Percentiles rank a stretch among this genome's conserved stretches.
Conservation (phyloP, 2,329 filamentous ascomycete species). For the Drechslerella stenobrocha region DNA sequence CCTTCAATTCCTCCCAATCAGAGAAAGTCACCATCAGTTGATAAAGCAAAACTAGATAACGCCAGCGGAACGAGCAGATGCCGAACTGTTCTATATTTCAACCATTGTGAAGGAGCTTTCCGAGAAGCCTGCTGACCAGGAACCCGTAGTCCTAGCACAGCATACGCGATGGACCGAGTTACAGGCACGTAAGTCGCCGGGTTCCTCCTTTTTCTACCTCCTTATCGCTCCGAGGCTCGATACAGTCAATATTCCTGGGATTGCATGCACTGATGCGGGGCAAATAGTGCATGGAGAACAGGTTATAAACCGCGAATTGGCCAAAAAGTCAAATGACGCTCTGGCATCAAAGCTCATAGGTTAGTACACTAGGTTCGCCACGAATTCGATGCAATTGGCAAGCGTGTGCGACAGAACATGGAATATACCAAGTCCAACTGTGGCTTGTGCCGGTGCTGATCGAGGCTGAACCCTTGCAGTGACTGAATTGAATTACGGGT, state of each 20-base stretch:
- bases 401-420: background rate
- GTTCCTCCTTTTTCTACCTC: background rate
- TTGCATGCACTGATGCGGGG: slow-evolving; percentile 21
- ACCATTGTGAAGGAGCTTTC: slow-evolving; percentile 77
- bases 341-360: slow-evolving; percentile 41
- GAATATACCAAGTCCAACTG: background rate
- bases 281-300: slow-evolving; percentile 45
- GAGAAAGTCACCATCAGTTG: slow-evolving; percentile 8
- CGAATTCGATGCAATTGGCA: slow-evolving; percentile 5
- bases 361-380: slow-evolving; percentile 19
- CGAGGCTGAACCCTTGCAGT: slow-evolving; percentile 38
- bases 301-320: slow-evolving; percentile 33
- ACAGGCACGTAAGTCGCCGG: slow-evolving; percentile 70
- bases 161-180: slow-evolving; percentile 76
- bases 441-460: background rate
- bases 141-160: slow-evolving; percentile 61
- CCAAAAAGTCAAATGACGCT: slow-evolving; percentile 36
- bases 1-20: slow-evolving; percentile 2
- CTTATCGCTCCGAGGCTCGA: background rate
- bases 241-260: background rate
- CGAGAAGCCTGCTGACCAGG: slow-evolving; percentile 62
- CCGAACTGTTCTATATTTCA: slow-evolving; percentile 90
- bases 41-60: slow-evolving; percentile 61
- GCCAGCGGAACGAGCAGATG: slow-evolving; percentile 75
- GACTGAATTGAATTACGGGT: slow-evolving; percentile 18